Conservation (phyloP, 352 stramenopile species). For the Plasmopara halstedii region DNA sequence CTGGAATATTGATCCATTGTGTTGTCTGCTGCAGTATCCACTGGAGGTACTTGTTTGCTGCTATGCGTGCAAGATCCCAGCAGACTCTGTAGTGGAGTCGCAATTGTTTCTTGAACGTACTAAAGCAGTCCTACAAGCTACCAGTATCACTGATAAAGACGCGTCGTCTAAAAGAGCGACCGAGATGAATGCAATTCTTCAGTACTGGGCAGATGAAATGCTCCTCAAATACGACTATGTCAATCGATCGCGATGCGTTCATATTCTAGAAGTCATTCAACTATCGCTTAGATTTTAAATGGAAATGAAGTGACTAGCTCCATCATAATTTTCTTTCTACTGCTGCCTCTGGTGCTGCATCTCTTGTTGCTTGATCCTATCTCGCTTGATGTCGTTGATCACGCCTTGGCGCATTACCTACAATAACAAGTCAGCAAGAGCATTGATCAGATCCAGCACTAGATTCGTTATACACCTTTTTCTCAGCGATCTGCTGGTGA, state of each 20-base stretch:
- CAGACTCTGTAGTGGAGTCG: constrained; percentile 6
- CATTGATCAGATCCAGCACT: not conserved
- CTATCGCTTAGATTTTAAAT: not conserved
- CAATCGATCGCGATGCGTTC: constrained; percentile 18
- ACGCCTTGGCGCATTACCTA: constrained; percentile 67
- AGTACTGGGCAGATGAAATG: constrained; percentile 34
- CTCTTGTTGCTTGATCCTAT: constrained; percentile 45
- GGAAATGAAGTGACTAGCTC: not conserved
- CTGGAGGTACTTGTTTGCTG: constrained; percentile 35
- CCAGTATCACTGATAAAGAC: not conserved
- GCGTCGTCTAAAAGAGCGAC: not conserved
- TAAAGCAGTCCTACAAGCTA: constrained; percentile 5
- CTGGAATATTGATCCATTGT: constrained; percentile 17
- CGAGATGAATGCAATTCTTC: constrained; percentile 21
- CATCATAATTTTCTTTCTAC: constrained; percentile 10
- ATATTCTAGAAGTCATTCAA: constrained; percentile 15
- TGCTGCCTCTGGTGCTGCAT: constrained; percentile 34
- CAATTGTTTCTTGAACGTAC: constrained; percentile 18
- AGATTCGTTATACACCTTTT: constrained; percentile 35
- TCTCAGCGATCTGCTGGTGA: constrained; percentile 62
- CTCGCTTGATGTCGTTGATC: constrained; percentile 75
- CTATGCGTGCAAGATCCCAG: constrained; percentile 25
- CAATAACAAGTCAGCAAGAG: not conserved
- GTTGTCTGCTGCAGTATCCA: constrained; percentile 32
- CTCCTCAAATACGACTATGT: constrained; percentile 45